These are phyloP conservation scores for Hansenula lynferdii DNA, from an alignment of 1,139 yeast genomes.

Conservation along the genomic window DNA sequence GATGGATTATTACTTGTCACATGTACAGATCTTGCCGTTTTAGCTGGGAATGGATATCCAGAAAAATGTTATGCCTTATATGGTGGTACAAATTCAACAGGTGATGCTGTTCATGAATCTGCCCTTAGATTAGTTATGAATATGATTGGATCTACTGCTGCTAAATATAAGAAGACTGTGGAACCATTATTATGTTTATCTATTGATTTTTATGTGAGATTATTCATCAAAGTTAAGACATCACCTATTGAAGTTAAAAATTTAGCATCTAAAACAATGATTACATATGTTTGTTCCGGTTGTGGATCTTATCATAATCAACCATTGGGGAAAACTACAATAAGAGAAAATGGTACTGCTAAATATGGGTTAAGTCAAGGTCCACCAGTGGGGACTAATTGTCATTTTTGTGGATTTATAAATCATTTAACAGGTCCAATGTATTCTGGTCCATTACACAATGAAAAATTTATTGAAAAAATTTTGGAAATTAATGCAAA, in stretches of 20 bases:
- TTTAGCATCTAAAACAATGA: conserved; percentile 67
- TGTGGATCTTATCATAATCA: conserved; percentile 75
- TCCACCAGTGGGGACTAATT: conserved; percentile 48
- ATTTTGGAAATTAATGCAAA: conserved; percentile 51
- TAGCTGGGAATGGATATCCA: conserved; percentile 95
- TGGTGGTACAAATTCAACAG: conserved; percentile 85
- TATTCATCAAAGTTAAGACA: conserved; percentile 70
- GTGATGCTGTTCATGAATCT: conserved; percentile 88
- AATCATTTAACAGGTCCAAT: conserved; percentile 92
- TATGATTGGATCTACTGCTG: conserved; percentile 77
- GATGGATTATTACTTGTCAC: conserved; percentile 86
- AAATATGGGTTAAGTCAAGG: conserved; percentile 57
- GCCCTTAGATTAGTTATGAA: conserved; percentile 82
- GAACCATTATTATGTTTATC: conserved; percentile 84
- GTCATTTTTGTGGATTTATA: conserved; percentile 65
- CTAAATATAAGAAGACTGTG: conserved; percentile 78
- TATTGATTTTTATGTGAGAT: conserved; percentile 88
- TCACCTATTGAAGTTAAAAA: conserved; percentile 81
- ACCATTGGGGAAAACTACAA: conserved; percentile 61
- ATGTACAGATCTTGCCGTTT: conserved; percentile 92
- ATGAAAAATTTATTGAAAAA: conserved; percentile 56
- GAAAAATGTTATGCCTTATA: conserved; percentile 93
- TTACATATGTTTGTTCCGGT: conserved; percentile 81
- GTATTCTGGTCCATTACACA: conserved; percentile 85
- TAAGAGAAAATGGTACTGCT: conserved; percentile 31